A percentile compares a stretch with the other conserved stretches of the same genome.
Conservation (phyloP, 441 rosid genomes). For the Populus tomentosa region DNA sequence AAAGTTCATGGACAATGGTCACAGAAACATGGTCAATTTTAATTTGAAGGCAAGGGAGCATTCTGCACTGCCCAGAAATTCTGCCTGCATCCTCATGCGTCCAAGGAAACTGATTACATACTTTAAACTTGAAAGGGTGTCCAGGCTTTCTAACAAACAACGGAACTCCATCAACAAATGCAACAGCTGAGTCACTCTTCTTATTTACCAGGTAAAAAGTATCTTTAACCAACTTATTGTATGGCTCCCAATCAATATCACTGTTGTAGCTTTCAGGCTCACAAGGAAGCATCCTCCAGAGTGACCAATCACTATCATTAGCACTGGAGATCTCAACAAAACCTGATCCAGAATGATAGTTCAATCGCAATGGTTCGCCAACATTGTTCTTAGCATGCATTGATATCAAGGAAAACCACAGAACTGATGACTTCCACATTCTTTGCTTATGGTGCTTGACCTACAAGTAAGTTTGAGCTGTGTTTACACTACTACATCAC, state of each 20-base stretch:
- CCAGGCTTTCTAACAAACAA: slow-evolving; percentile 92
- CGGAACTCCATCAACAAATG: slow-evolving; percentile 72
- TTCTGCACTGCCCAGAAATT: slow-evolving; percentile 38
- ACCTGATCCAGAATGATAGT: slow-evolving; percentile 61
- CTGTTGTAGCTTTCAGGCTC: slow-evolving; percentile 52
- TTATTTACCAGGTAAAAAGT: slow-evolving; percentile 79
- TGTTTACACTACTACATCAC: slow-evolving; percentile 1
- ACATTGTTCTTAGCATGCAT: slow-evolving; percentile 62
- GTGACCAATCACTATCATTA: slow-evolving; percentile 51
- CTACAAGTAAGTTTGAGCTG: slow-evolving; percentile 37
- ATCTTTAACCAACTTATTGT: slow-evolving; percentile 52
- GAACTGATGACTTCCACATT: slow-evolving; percentile 65
- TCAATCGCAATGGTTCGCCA: slow-evolving; percentile 75
- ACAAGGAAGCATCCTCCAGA: slow-evolving; percentile 58
- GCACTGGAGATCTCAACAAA: slow-evolving; percentile 68
- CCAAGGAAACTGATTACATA: slow-evolving; percentile 28
- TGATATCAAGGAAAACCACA: slow-evolving; percentile 90
- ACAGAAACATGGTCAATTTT: slow-evolving; percentile 49
- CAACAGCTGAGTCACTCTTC: slow-evolving; percentile 80
- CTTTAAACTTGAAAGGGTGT: slow-evolving; percentile 89
- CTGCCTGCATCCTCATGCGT: slow-evolving; percentile 31
- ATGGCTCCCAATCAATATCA: slow-evolving; percentile 64
- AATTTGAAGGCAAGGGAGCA: slow-evolving; percentile 54
- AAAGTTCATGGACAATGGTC: slow-evolving; percentile 79
- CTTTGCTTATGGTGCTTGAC: slow-evolving; percentile 67